Percentiles rank a stretch among this genome's conserved stretches.
phyloP scores from a whole-genome alignment of 768 basidiomycete species.

The Naganishia onofrii region DNA sequence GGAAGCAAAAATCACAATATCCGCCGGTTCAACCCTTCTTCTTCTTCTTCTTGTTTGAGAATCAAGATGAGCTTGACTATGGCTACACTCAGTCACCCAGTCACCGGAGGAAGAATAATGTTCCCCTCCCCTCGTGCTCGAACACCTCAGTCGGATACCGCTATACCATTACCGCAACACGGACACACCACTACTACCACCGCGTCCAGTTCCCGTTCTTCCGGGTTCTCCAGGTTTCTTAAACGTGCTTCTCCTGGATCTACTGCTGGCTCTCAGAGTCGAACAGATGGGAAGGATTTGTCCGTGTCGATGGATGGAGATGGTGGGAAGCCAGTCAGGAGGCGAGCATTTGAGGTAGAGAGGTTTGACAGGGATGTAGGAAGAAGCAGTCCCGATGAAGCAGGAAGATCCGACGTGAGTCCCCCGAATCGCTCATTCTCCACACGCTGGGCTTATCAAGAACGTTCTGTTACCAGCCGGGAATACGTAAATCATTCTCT shows the following conservation, averaged over 20 bases:
- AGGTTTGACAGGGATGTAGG: neutral
- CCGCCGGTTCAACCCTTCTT: too few species aligned
- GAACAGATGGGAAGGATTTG: neutral
- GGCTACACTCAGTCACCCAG: too few species aligned
- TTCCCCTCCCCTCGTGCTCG: neutral
- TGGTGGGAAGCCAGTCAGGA: neutral
- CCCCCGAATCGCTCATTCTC: neutral
- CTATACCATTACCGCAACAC: neutral
- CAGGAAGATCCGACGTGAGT: constrained; percentile 5
- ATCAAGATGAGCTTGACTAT: too few species aligned
- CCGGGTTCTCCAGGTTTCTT: constrained; percentile 13
- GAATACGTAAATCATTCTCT: neutral
- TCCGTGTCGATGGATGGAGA: neutral
- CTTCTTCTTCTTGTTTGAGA: too few species aligned
- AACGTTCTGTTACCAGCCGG: neutral
- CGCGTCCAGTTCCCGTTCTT: neutral
- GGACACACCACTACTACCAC: too few species aligned
- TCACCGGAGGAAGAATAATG: too few species aligned
- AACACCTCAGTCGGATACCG: neutral
- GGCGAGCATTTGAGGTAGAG: neutral
- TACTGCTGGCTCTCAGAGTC: neutral
- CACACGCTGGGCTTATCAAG: too few species aligned
- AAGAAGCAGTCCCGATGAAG: neutral
- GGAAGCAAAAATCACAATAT: too few species aligned
- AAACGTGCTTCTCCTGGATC: constrained; percentile 10